These are phyloP conservation scores for Dryas integrifolia DNA, from an alignment of 331 rosid species.

Conservation along the genomic window DNA sequence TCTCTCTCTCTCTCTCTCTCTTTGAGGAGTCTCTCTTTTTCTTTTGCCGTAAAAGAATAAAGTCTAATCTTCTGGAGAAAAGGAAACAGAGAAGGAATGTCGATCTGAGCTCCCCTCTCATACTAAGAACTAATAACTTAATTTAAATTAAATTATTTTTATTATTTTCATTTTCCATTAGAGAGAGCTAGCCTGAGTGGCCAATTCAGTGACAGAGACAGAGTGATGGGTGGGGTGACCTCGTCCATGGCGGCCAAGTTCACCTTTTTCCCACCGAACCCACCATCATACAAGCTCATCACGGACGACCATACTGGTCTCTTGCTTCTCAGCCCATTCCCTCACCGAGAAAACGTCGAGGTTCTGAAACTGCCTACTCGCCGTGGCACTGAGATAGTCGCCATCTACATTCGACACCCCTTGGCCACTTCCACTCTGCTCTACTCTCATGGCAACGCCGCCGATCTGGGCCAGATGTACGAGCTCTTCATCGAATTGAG, in stretches of 20 bases:
- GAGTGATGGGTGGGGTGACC: slow-evolving; percentile 85
- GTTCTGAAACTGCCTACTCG: slow-evolving; percentile 74
- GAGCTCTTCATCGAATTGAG: slow-evolving; percentile 91
- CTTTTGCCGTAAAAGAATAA: slow-evolving; percentile 32
- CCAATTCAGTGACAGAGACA: not conserved
- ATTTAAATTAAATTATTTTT: not conserved
- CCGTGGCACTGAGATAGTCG: slow-evolving; percentile 77
- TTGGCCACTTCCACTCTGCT: slow-evolving; percentile 88
- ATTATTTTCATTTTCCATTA: slow-evolving; percentile 8
- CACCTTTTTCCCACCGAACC: slow-evolving; percentile 94
- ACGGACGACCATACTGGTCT: slow-evolving; percentile 68
- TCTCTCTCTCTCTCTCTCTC: slow-evolving; percentile 18
- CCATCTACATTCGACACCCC: slow-evolving; percentile 76
- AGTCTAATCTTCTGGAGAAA: slow-evolving; percentile 44
- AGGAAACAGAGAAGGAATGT: slow-evolving; percentile 24
- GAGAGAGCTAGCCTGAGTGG: slow-evolving; percentile 6
- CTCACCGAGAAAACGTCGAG: slow-evolving; percentile 91
- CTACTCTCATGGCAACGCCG: slow-evolving; percentile 97
- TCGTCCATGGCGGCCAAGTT: slow-evolving; percentile 98
- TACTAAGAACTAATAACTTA: not conserved
- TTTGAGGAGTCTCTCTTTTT: slow-evolving; percentile 16
- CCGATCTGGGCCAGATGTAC: slow-evolving; percentile 99
- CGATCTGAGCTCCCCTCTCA: slow-evolving; percentile 29
- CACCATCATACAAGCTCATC: slow-evolving; percentile 74
- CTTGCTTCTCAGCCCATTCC: slow-evolving; percentile 71